Evolutionary conservation across 148 eudicot species (phyloP), one percentile per base, ranked within the genome.

Genomic region (Cornus florida): DNA sequence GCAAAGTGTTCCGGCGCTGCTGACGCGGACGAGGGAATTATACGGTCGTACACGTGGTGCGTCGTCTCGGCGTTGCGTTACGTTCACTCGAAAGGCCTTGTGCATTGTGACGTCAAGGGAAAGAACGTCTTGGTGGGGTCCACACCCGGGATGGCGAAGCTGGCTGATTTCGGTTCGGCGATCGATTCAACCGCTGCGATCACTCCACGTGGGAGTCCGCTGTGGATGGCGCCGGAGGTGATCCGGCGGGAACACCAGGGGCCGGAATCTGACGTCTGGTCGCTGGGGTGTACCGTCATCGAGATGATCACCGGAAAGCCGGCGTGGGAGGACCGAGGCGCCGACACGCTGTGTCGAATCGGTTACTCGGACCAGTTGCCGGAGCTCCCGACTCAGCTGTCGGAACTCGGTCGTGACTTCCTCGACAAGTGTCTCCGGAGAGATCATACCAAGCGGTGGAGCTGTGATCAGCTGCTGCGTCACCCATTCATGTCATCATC

Each of bases 161-260:
- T 94, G 0, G 85, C 93, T 12, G 97, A 94, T 82, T 94, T 94
- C 75, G 98, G 98, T 0, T 84, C 97, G 5, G 87, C 98, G n/a
- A 33, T 16, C 41, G 78, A 57, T 11, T 56, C 64, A 50, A 56
- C 67, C 32, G 69, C 64, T 23, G 64, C 16, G 19, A 46, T 68
- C 12, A 38, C 60, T 77, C 86, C 97, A 62, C 93, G 97, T 73
- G 98, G 98, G 0, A 94, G 97, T 23, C 98, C 98, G 8, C 73
- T 94, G 3, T 94, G 97, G 97, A 92, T 92, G 98, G 97, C 97
- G 0, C 98, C 98, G n/a, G 98, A 94, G 80, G 97, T 90, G 22
- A 75, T 94, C 4, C 87, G 95, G 0, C 85, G 93, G 24, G 95
- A 92, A 59, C 86, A 86, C 23, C 98, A 94, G 64, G 92, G 91